Base-by-base conservation (phyloP, 2,329 filamentous ascomycete species). In the Zasmidium citrigriseum region DNA sequence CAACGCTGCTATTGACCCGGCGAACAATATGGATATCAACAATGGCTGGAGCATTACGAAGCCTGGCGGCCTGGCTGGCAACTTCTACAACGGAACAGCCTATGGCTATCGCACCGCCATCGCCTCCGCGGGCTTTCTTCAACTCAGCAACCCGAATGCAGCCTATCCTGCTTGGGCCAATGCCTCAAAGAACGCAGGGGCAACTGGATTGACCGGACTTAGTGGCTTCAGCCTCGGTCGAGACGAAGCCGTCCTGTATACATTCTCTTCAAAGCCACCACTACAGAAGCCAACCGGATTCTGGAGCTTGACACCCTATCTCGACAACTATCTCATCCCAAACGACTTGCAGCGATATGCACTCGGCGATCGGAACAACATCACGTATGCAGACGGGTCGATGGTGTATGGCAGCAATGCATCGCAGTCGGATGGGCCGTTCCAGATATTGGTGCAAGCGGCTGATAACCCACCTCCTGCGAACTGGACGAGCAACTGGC, bases 241-340 rank as follows among this genome's bases (percentile, higher is more conserved):
- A 5, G 52, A 62, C 47, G 48, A 54, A 9, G 52, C 58, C 16
- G 27, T 57, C 18, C 24, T 67, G n/a, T 59, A 64, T 27, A 66
- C 62, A 24, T 67, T 68, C 57, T 57, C 54, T 11, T 41, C 62
- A 9, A 60, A 55, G 49, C 64, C 66, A 2, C 58, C 57, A 12
- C 51, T 68, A 16, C 44, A 46, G 22, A 20, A 24, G 16, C 48
- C 52, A 18, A 11, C 18, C 16, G 64, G 64, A 0, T 68, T 67
- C 45, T 68, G 66, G 66, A 66, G 61, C 41, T 27, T 67, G 48
- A 65, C 66, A 1, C 55, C 58, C 2, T 68, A 68, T 41, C 55
- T 34, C 23, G 50, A 53, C 12, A 58, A 63, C 24, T 65, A 55
- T 38, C 58, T 67, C 18, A 58, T 68, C 14, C 45, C 51, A 2